Evolutionary conservation across 257 asterid species (phyloP).

Genomic region (Solanum virginianum): DNA sequence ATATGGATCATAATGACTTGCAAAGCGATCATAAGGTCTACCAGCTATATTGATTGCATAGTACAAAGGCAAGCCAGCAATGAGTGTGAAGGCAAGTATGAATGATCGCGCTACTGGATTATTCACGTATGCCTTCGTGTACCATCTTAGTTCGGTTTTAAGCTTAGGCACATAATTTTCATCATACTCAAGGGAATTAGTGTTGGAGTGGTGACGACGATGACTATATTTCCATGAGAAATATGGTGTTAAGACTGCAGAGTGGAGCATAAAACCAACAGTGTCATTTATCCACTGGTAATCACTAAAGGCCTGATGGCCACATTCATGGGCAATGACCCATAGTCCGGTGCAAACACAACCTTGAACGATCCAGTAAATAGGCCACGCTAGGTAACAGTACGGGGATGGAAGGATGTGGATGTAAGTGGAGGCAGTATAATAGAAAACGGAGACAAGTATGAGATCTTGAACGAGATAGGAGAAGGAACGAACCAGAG

Average conservation of each 20-base stretch:
- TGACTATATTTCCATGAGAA: not conserved
- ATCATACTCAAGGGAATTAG: not conserved
- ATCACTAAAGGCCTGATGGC: not conserved
- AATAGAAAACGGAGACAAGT: not conserved
- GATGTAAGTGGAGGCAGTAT: not conserved
- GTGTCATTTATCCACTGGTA: not conserved
- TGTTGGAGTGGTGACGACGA: not conserved
- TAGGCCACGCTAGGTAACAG: not conserved
- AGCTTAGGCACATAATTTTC: not conserved
- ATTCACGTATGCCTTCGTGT: not conserved
- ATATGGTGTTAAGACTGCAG: not conserved
- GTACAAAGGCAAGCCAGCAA: not conserved
- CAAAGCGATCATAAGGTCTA: not conserved
- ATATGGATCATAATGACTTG: constrained; percentile 2
- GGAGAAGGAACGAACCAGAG: not conserved
- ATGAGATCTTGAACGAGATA: not conserved
- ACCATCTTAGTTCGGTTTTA: not conserved
- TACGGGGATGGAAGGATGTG: not conserved
- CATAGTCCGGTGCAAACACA: not conserved
- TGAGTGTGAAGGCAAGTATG: not conserved
- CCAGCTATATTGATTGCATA: not conserved
- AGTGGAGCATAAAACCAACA: not conserved
- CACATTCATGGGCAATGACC: not conserved
- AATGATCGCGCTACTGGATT: not conserved
- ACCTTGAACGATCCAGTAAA: not conserved